Base-by-base conservation (phyloP, 2,329 filamentous ascomycete species). In the Cladobotryum protrusum region DNA sequence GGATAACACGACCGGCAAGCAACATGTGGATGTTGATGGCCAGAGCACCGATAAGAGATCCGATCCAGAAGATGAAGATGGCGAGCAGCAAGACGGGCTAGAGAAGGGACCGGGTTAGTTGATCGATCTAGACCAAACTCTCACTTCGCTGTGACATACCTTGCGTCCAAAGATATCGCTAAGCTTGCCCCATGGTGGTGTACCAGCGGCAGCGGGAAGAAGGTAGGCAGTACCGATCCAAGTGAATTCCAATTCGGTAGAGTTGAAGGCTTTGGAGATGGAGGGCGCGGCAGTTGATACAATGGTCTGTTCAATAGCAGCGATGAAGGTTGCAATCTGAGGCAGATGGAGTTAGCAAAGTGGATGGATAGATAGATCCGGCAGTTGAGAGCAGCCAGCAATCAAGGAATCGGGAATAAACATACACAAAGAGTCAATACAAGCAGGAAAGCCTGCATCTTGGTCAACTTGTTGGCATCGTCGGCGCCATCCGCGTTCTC, bases 141-240 rank as follows among this genome's bases (percentile, higher is more conserved):
- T n/a, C n/a, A n/a, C n/a, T n/a, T 24, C 7, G 20, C 20, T 24
- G 20, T 24, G 20, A 24, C 20, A 24, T 24, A 24, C 20, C 58
- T 81, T 81, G 42, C 79, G 75, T 18, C 79, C 78, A 65, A 76
- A 82, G 48, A 82, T 77, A 54, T 82, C 79, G 37, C 74, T 75
- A 43, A 81, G 60, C 58, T 79, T 79, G 50, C 83, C 85, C 86
- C 86, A 91, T 44, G 84, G 81, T 0, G 86, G 85, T 0, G 81
- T 79, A 1, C 78, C 77, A 64, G 74, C 79, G 1, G 85, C 82
- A 61, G 82, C 85, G 48, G 82, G 85, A 9, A 91, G 77, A 5
- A 89, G 72, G 60, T 87, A 92, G 3, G 86, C 81, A 35, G 79
- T 82, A 13, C 87, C 87, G 54, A 92, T 83, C 88, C 87, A 91